Conservation (phyloP, 495 filamentous ascomycete species). For the Rhypophila decipiens region DNA sequence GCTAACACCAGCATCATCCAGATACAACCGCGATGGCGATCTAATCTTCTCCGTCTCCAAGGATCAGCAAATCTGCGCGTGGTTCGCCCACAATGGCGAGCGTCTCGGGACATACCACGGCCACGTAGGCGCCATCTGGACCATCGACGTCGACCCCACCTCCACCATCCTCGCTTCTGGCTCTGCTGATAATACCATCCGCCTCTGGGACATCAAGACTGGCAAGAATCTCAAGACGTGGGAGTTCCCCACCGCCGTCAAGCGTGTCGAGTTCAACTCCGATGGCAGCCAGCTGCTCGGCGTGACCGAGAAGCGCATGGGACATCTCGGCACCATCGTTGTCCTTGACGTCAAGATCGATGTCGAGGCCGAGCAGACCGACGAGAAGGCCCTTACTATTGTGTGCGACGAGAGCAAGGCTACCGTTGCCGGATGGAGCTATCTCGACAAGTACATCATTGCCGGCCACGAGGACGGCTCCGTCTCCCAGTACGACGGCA, state of each 20-base stretch:
- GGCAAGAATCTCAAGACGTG: slow-evolving; percentile 91
- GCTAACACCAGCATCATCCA: too few species aligned
- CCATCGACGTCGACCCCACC: slow-evolving; percentile 93
- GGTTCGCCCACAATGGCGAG: slow-evolving; percentile 93
- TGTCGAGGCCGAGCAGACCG: slow-evolving; percentile 70
- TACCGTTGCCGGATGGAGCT: slow-evolving; percentile 95
- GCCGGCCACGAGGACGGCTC: slow-evolving; percentile 94
- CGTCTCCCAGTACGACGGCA: slow-evolving; percentile 90
- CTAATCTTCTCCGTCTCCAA: slow-evolving; percentile 96
- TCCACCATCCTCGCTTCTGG: slow-evolving; percentile 89
- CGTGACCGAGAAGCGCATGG: slow-evolving; percentile 97
- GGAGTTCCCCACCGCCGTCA: slow-evolving; percentile 94
- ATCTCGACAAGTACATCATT: slow-evolving; percentile 86
- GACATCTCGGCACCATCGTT: slow-evolving; percentile 84
- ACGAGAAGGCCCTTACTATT: slow-evolving; percentile 75
- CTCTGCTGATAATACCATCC: slow-evolving; percentile 95
- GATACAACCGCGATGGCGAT: slow-evolving; percentile 94
- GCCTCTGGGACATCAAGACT: slow-evolving; percentile 92
- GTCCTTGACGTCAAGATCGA: slow-evolving; percentile 81
- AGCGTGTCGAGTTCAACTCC: slow-evolving; percentile 91
- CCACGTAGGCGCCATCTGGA: slow-evolving; percentile 97
- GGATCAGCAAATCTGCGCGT: slow-evolving; percentile 92
- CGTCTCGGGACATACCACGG: slow-evolving; percentile 92
- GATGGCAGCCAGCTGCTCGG: slow-evolving; percentile 84
- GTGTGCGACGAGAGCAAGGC: slow-evolving; percentile 92